A percentile compares a stretch with the other conserved stretches of the same genome.
These are phyloP conservation scores for Magnolia changhungtana DNA, from an alignment of 164 flowering plant species.

Conservation along the genomic window DNA sequence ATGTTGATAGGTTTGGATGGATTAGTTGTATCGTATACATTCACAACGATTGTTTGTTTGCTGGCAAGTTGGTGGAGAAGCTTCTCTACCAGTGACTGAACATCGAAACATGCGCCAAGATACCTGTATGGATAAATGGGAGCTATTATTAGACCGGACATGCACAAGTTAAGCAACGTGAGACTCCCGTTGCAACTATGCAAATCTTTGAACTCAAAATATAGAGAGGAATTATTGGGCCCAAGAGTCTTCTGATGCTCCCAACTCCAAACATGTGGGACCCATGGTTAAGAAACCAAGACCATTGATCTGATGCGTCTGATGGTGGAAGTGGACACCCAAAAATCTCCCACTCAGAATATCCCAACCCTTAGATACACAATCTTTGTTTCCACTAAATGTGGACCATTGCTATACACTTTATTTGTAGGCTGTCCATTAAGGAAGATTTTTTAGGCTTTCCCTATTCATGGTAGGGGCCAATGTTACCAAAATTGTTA, in stretches of 20 bases:
- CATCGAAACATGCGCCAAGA: constrained; percentile 91
- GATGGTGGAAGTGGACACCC: too few species aligned
- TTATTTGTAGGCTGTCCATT: too few species aligned
- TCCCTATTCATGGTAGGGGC: neutral
- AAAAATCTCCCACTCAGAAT: too few species aligned
- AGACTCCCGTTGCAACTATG: neutral
- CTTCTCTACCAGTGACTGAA: constrained; percentile 88
- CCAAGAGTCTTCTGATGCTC: neutral
- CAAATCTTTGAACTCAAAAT: neutral
- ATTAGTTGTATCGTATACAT: constrained; percentile 89
- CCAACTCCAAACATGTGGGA: neutral
- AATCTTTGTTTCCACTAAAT: too few species aligned
- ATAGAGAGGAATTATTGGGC: neutral
- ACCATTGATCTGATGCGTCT: too few species aligned
- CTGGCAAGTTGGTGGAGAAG: constrained; percentile 95
- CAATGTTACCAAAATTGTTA: too few species aligned
- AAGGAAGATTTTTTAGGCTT: neutral
- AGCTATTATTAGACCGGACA: neutral
- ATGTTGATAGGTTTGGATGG: constrained; percentile 62
- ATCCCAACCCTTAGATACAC: too few species aligned
- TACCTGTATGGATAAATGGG: constrained; percentile 44
- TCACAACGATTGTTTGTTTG: constrained; percentile 84
- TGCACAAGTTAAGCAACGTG: neutral
- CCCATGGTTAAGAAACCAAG: too few species aligned
- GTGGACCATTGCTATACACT: too few species aligned